Base-by-base conservation (phyloP, 768 basidiomycete species). In the Mycena floridula region DNA sequence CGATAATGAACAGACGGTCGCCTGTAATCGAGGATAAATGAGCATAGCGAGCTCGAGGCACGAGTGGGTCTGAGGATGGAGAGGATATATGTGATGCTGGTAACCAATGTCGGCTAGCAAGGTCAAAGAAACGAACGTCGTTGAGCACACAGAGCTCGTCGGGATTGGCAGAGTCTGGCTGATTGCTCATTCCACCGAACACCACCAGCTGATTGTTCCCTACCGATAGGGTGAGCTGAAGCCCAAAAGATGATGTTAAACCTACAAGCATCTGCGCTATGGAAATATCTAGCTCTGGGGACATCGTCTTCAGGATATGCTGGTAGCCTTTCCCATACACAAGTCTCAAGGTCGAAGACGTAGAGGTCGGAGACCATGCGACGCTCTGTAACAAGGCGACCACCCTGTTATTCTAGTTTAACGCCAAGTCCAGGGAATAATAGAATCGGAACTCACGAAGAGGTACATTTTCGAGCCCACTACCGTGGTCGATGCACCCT, bases 111-210 rank as follows among this genome's bases (percentile, higher is more conserved):
- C 73, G 69, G 4, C 79, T 71, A 5, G 72, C 56, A 47, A 94
- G 72, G 64, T 96, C 84, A 62, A 89, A 93, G 57, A 96, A 81
- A 49, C 89, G 86, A 35, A 97, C 82, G 60, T 97, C 96, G 56
- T 87, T 87, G 45, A 96, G 67, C n/a, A 97, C 95, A 50, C 86
- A 89, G 22, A 93, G 77, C 50, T 91, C 86, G 45, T 90, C 87
- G 5, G 83, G 74, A 54, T 76, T 82, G 35, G 74, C 67, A 1
- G 83, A 76, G 50, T 86, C 78, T 9, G 81, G 75, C 55, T 82
- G 70, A 63, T 87, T 83, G 58, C 88, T 83, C 93, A 97, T 96
- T 9, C 95, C 94, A 16, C 95, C 95, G 58, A 97, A 97, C 40
- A 97, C 73, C 50, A 98, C 82, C 43, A 99, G 72, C 54, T 90